phyloP scores from a whole-genome alignment of 495 filamentous ascomycete species.

The Patellaria atrata region DNA sequence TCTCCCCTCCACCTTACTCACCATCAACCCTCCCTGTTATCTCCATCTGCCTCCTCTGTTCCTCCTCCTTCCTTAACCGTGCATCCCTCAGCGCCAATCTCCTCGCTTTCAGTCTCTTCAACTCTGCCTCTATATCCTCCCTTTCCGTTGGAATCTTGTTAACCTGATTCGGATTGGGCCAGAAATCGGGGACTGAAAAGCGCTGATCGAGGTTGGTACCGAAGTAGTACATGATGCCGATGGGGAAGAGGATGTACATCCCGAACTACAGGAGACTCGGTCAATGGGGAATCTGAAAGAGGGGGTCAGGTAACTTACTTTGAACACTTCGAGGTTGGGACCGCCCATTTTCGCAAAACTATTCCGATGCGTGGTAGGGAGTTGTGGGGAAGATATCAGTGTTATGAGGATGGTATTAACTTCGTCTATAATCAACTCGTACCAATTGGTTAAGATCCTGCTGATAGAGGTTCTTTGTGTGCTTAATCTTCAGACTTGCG shows the following conservation, averaged over 20 bases:
- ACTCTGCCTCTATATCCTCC: constrained; percentile 48
- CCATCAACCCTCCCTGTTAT: not conserved
- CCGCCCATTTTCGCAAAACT: constrained; percentile 52
- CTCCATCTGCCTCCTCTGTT: constrained; percentile 4
- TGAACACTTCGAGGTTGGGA: constrained; percentile 90
- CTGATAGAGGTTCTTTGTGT: no score
- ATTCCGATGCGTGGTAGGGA: no score
- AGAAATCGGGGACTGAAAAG: constrained; percentile 82
- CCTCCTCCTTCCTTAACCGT: constrained; percentile 13
- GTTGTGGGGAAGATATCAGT: no score
- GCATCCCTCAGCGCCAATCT: constrained; percentile 10
- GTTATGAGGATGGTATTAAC: no score
- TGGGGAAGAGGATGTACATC: constrained; percentile 96
- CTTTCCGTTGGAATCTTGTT: constrained; percentile 79
- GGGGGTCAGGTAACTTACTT: constrained; percentile 40
- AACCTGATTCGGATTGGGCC: constrained; percentile 73
- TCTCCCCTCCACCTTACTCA: constrained; percentile 1
- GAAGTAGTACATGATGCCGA: constrained; percentile 99
- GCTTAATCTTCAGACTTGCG: no score
- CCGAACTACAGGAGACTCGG: constrained; percentile 50
- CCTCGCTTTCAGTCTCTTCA: constrained; percentile 18
- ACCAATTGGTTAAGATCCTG: no score
- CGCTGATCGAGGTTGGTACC: constrained; percentile 91
- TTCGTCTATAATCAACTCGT: no score
- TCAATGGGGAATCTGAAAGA: constrained; percentile 6